Base-by-base conservation (phyloP, 139 green algal species). In the Chlamydomonas incerta region DNA sequence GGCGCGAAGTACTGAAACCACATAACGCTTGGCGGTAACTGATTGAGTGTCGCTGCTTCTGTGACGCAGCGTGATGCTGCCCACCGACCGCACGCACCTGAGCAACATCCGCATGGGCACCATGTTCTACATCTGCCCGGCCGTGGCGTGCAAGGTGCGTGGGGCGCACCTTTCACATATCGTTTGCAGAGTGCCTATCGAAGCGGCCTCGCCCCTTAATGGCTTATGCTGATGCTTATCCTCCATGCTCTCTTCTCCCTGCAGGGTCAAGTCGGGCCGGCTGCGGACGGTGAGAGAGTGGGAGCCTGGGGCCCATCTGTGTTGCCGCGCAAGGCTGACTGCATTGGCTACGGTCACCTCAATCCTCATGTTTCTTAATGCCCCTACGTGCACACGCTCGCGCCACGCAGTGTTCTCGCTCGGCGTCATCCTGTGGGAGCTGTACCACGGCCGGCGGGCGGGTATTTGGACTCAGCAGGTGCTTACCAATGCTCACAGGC, bases 391-490 rank as follows among this genome's bases (percentile, higher is more conserved):
- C 18, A 21, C 55, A 6, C 55, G 50, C 50, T 57, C 50, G 11
- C 50, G 50, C 50, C 14, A n/a, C n/a, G 41, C 82, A 82, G 72
- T 83, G 1, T 88, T 88, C 60, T 70, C 82, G 10, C 69, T 81
- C 31, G 82, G 82, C 26, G 82, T 88, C 3, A 77, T 88, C 47
- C 72, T 88, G 60, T 88, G 82, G 82, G 82, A 88, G 82, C 72
- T 88, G 26, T 88, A 82, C 72, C 82, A 88, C 72, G 76, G 76
- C 28, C 76, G 76, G 33, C 76, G 18, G 17, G 76, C 76, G 34
- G 76, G 76, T 15, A 74, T 65, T 41, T 41, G 63, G 28, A 83
- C 76, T 0, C 35, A 50, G 41, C 6, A 50, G 41, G 41, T 50
- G 41, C 41, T 5, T 50, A 8, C 41, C 41, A 50, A 50, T 5